Evolutionary conservation across 495 filamentous ascomycete species (phyloP).

Genomic region (Aspergillus baeticus): DNA sequence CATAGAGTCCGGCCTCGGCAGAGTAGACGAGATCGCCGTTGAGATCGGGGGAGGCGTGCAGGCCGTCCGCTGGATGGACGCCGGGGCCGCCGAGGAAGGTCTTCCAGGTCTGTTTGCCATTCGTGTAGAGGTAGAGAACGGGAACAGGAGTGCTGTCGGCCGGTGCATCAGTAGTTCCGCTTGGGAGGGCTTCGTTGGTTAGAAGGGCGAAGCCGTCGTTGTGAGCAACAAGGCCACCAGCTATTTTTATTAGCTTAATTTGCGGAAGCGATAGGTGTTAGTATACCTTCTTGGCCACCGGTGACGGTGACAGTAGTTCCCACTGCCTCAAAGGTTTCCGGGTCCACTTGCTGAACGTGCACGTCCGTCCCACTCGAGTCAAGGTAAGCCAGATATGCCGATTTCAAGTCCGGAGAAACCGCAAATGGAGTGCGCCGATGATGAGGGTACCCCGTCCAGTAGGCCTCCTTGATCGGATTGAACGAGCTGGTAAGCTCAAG

Average conservation of each 20-base stretch:
- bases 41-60: conserved; percentile 47
- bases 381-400: conserved; percentile 52
- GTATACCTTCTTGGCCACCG: conserved; percentile 43
- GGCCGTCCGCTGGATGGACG: conserved; percentile 41
- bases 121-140: conserved; percentile 46
- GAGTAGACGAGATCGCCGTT: conserved; percentile 58
- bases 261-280: not conserved
- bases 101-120: conserved; percentile 49
- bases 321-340: conserved; percentile 43
- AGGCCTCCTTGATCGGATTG: conserved; percentile 49
- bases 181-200: conserved; percentile 47
- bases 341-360: conserved; percentile 48
- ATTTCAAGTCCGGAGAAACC: conserved; percentile 49
- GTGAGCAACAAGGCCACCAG: conserved; percentile 54
- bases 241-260: conserved; percentile 18
- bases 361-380: conserved; percentile 47
- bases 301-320: conserved; percentile 41
- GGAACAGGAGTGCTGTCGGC: conserved; percentile 45
- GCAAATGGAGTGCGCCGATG: conserved; percentile 54
- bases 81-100: conserved; percentile 51
- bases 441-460: conserved; percentile 54
- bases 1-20: conserved; percentile 46
- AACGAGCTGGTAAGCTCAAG: conserved; percentile 41
- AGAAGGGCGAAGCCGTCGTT: conserved; percentile 56
- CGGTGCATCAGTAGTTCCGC: conserved; percentile 44